Evolutionary conservation across 139 green algal genomes (phyloP).

Genomic region (Chlorella ohadii): DNA sequence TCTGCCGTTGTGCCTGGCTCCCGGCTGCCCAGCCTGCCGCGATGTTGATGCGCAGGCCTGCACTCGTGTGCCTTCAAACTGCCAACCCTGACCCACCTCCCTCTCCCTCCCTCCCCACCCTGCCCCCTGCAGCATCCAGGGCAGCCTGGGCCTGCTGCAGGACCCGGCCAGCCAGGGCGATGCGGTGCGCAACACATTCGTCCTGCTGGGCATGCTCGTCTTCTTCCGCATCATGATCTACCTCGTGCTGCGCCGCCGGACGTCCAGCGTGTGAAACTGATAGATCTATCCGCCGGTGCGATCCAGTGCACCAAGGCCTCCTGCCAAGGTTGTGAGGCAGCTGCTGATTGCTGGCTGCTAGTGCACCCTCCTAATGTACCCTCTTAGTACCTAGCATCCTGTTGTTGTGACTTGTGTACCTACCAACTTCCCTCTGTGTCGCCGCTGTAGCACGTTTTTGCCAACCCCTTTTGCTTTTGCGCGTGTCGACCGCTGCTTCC

Average conservation of each 20-base stretch:
- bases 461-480: not conserved
- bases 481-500: too few species aligned
- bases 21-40: too few species aligned
- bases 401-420: too few species aligned
- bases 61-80: too few species aligned
- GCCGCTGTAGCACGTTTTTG: too few species aligned
- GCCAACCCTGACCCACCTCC: not conserved
- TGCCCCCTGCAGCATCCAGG: conserved; percentile 14
- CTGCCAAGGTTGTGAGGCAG: too few species aligned
- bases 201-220: conserved; percentile 44
- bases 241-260: conserved; percentile 43
- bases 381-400: too few species aligned
- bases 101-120: not conserved
- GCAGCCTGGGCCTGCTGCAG: conserved; percentile 28
- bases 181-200: conserved; percentile 32
- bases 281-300: not conserved
- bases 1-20: too few species aligned
- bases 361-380: too few species aligned
- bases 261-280: not conserved
- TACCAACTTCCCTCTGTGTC: not conserved
- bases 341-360: too few species aligned
- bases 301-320: too few species aligned
- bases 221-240: conserved; percentile 40
- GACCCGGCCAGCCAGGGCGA: conserved; percentile 35
- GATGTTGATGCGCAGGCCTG: too few species aligned